These are phyloP conservation scores for Penicillium oxalicum DNA, from an alignment of 2,329 filamentous ascomycete species.

Conservation along the genomic window DNA sequence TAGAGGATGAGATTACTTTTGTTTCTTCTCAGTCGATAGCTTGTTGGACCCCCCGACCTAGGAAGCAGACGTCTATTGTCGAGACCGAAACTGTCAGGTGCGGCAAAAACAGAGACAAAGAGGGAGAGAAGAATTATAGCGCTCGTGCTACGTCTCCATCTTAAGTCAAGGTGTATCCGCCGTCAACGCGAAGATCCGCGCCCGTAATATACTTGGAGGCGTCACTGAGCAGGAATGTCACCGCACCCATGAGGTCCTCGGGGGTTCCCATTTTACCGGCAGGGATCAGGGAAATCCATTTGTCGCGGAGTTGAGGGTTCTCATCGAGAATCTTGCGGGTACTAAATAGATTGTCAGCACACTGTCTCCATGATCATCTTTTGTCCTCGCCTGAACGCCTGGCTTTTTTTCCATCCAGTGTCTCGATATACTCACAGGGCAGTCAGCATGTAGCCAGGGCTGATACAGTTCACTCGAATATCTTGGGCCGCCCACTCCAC, in stretches of 20 bases:
- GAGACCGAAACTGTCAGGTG: no score
- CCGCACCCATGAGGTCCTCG: constrained; percentile 87
- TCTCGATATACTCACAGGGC: constrained; percentile 59
- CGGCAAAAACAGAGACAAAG: no score
- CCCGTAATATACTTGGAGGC: constrained; percentile 69
- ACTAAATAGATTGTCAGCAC: constrained; percentile 38
- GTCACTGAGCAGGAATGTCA: constrained; percentile 78
- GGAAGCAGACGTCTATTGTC: no score
- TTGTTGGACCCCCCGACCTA: no score
- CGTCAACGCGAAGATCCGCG: constrained; percentile 74
- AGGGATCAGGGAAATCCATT: constrained; percentile 90
- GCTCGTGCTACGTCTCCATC: not conserved
- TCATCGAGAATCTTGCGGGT: constrained; percentile 93
- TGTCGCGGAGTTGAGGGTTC: constrained; percentile 79
- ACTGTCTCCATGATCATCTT: no score
- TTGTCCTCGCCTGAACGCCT: no score
- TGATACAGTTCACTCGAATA: constrained; percentile 93
- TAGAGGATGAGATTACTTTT: no score
- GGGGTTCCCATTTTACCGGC: constrained; percentile 90
- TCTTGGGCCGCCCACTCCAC: constrained; percentile 87
- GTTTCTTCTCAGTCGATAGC: no score
- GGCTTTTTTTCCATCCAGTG: not conserved
- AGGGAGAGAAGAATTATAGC: not conserved
- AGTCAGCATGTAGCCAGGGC: constrained; percentile 93
- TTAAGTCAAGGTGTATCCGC: constrained; percentile 79